Base-by-base conservation (phyloP, 2,329 filamentous ascomycete genomes). In the Ceratocystis ficicola region DNA sequence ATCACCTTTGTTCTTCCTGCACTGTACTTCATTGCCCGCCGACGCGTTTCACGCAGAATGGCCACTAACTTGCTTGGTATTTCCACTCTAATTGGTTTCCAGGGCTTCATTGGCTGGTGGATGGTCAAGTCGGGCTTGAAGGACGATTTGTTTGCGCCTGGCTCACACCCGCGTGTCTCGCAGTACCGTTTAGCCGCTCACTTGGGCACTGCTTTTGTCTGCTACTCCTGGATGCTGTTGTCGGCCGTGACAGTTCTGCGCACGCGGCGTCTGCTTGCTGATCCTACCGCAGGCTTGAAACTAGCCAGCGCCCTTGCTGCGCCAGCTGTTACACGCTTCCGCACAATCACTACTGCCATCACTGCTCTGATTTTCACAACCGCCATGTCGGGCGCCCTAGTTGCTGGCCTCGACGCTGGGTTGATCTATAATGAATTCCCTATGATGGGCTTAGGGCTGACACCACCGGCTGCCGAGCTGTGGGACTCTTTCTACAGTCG, bases 341-440 rank as follows among this genome's bases (percentile, higher is more conserved):
- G 89, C 64, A 83, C 86, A 71, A 86, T 85, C 22, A 86, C 90
- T 25, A 81, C 84, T 5, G 86, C 81, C 1, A 80, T 97, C 30
- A 83, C 87, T 7, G 79, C 81, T 2, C 83, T 99, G 30, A 86
- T 95, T 70, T 97, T 96, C 76, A 80, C 83, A 44, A 99, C 94
- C 3, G 91, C 89, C 72, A 89, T 99, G 83, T 96, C 94, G 3
- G 94, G 93, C 65, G 93, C 87, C 4, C 83, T 99, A 1, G 94
- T 99, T 41, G 94, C 94, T 5, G 94, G 94, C 41, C 86, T 99
- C 15, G 94, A 99, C 73, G 94, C 94, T 7, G 94, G 94, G 7
- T 81, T 99, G 66, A 97, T 99, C 76, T 99, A 99, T 80, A 99
- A 99, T 75, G 91, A 99, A 76, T 97, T 99, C 75, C 94, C 94